Evolutionary conservation across 1,284 basidiomycete genomes (phyloP), one percentile per base, ranked within the genome.

Genomic region (Cutaneotrichosporon daszewskae): DNA sequence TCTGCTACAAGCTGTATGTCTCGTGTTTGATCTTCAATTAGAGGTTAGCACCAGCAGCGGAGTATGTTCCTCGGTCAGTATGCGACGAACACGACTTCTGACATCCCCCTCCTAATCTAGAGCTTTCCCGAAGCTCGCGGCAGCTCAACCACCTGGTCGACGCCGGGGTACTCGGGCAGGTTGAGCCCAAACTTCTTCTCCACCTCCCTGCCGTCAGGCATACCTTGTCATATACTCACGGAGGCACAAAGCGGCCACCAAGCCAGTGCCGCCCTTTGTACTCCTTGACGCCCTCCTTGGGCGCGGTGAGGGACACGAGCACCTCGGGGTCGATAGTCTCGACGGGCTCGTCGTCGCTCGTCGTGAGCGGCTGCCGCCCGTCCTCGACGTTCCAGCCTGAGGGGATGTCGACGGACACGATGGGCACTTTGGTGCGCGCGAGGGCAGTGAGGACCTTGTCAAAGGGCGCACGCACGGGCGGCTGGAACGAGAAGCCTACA

Each of bases 341-440:
- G 28, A 70, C 58, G 1, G 42, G 22, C 29, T 27, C 24, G 2
- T 36, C 38, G 23, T 73, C 72, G 2, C 71, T 73, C 40, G 80
- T 79, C 57, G 32, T 9, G 3, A 69, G 54, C 11, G 53, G 52
- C 46, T 68, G 66, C 0, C 53, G 57, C 2, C 70, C 70, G 11
- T 55, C 50, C 32, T 60, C 59, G 20, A 97, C 89, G 58, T 89
- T 81, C 92, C 92, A 98, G 4, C 91, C 94, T 1, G 85, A 90
- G 0, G 95, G 95, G 43, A 98, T 92, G 65, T 99, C 95, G 7
- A 97, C 85, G 2, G 85, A 87, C 18, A 95, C 79, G 56, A 94
- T 85, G 0, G 90, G 88, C 12, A 84, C 71, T 4, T 75, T 69
- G 6, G 83, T 82, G 19, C 74, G 63, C 2, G 79, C 75, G 39